Evolutionary conservation across 2,329 filamentous ascomycete species (phyloP).

Genomic region (Penicillium occitanis): DNA sequence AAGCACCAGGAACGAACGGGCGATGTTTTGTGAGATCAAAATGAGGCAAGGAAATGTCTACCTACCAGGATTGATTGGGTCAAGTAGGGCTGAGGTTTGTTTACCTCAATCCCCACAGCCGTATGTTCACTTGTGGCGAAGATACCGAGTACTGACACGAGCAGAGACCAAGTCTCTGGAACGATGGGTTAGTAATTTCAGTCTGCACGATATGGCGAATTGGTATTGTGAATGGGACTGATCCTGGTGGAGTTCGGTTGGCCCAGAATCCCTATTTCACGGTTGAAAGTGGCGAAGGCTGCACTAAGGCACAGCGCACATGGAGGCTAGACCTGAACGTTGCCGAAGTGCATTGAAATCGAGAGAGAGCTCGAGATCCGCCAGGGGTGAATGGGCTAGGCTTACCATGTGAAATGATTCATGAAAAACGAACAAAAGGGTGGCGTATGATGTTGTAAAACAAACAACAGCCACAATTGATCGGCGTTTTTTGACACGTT

Average conservation of each 20-base stretch:
- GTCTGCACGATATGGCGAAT: neutral
- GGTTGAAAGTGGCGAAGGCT: neutral
- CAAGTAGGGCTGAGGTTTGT: conserved; percentile 12
- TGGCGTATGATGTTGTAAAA: conserved; percentile 4
- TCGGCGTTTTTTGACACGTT: conserved; percentile 2
- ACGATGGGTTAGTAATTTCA: neutral
- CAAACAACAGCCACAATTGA: conserved; percentile 13
- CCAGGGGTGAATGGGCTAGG: neutral
- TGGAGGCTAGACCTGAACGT: neutral
- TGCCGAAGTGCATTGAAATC: conserved; percentile 4
- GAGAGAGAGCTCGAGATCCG: conserved; percentile 9
- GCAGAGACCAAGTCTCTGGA: neutral
- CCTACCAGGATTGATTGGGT: conserved; percentile 14
- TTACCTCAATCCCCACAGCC: neutral
- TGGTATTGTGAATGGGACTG: neutral
- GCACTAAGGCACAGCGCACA: conserved; percentile 10
- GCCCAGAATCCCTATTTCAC: conserved; percentile 3
- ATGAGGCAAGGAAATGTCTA: neutral
- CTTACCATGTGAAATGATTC: conserved; percentile 11
- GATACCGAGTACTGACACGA: neutral
- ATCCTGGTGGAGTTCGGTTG: neutral
- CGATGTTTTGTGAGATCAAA: conserved; percentile 6
- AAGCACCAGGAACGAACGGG: neutral
- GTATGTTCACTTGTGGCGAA: neutral
- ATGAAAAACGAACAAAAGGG: neutral